Conservation (phyloP, 2,329 filamentous ascomycete species). For the Aspergillus tamarii region DNA sequence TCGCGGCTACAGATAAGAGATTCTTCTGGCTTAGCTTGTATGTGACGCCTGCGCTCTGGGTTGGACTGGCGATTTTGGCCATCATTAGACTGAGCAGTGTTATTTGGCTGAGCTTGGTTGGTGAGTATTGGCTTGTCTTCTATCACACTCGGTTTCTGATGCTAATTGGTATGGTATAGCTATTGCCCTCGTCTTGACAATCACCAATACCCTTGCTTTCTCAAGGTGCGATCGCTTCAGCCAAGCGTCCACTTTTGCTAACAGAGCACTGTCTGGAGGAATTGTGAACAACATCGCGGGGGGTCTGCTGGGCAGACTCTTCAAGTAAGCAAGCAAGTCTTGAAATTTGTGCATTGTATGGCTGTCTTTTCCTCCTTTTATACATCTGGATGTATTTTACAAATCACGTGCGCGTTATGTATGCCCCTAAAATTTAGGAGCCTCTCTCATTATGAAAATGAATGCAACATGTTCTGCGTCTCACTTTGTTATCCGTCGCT, state of each 20-base stretch:
- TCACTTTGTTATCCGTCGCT: background rate
- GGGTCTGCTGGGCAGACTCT: slow-evolving; percentile 58
- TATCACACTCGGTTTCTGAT: background rate
- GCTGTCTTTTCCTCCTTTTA: background rate
- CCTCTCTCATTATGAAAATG: background rate
- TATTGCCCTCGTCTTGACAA: slow-evolving; percentile 53
- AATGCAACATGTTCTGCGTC: background rate
- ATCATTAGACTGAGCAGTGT: slow-evolving; percentile 50
- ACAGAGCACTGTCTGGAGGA: slow-evolving; percentile 57
- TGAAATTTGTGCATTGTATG: background rate
- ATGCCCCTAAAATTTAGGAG: background rate
- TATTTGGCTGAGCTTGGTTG: slow-evolving; percentile 56
- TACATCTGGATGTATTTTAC: slow-evolving; percentile 3
- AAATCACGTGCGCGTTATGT: background rate
- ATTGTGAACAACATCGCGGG: slow-evolving; percentile 59
- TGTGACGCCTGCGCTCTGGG: slow-evolving; percentile 51
- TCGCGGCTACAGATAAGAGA: slow-evolving; percentile 53
- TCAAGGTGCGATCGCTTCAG: slow-evolving; percentile 57
- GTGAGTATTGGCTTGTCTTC: slow-evolving; percentile 38
- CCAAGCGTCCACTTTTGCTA: slow-evolving; percentile 62
- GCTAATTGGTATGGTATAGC: slow-evolving; percentile 31
- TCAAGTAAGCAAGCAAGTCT: slow-evolving; percentile 42
- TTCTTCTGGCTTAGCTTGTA: slow-evolving; percentile 58
- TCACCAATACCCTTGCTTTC: slow-evolving; percentile 57
- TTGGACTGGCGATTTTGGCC: slow-evolving; percentile 52